Evolutionary conservation across 1,284 basidiomycete species (phyloP), one percentile per base, ranked within the genome.

Genomic region (Ceratobasidium sp.): DNA sequence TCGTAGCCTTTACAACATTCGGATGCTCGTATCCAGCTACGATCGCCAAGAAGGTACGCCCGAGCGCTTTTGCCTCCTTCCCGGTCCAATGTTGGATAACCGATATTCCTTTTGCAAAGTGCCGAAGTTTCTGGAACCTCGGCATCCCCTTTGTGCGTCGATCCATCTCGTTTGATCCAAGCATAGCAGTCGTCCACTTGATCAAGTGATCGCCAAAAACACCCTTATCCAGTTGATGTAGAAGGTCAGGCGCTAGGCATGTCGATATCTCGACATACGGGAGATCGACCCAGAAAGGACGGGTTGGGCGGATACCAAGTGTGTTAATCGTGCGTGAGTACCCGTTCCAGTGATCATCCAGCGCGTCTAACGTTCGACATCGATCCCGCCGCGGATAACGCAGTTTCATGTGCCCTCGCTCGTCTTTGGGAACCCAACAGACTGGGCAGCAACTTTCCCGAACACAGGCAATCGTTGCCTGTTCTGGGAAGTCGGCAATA

Each of bases 221-320:
- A 4, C 72, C 72, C 62, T 71, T 55, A 30, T 71, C 41, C 30
- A 73, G 41, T 26, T 73, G 72, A 36, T 73, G 72, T 21, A 71
- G 72, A 21, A 73, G 48, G 57, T 73, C 72, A 3, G 67, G 72
- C 23, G 46, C 43, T 16, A 73, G 50, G 18, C 43, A 60, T 10
- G 18, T 58, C 26, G 58, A 53, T 23, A 73, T 73, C 16, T 73
- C 45, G 26, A 36, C 30, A 32, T 46, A 46, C 2, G 67, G 67
- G n/a, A 71, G 30, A n/a, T 62, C 39, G 30, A n/a, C n/a, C n/a
- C n/a, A n/a, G n/a, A n/a, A n/a, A n/a, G n/a, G n/a, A n/a, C n/a
- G n/a, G n/a, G n/a, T 32, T 55, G 53, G 53, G 8, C 53, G 23
- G 30, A 55, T 55, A 3, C 53, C 21, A 26, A 55, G 53, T 18